Evolutionary conservation across 352 stramenopile species (phyloP), one percentile per base, ranked within the genome.

Genomic region (Globisporangium canariense): DNA sequence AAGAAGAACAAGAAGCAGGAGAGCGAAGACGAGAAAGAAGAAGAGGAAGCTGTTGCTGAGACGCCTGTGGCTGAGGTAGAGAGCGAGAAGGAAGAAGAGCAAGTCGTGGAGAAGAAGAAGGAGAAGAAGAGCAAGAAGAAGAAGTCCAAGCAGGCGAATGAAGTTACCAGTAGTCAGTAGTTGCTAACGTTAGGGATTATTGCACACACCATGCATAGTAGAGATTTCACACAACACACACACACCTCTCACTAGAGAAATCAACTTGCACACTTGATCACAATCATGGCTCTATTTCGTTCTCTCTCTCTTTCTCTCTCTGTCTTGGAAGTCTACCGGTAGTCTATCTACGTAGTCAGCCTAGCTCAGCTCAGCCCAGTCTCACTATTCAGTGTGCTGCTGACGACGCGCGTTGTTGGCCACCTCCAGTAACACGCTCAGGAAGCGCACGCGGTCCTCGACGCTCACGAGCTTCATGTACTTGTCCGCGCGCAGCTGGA

Each of bases 381-480:
- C 14, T 40, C 45, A n/a, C 30, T 56, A 22, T 30, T 28, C 16
- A 18, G 41, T 14, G 52, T 58, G 62, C 40, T 45, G 57, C 20
- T 64, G 45, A 6, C 50, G 57, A 3, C 59, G 64, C 7, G 64
- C 69, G 34, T 75, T 77, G 47, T 69, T 85, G 20, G 80, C 83
- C 18, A 92, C 78, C 64, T 92, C 83, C 60, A 92, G 74, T 46
- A 88, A 56, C 73, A 87, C 87, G 40, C 78, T 88, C 56, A 92
- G 60, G 60, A 90, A 76, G 62, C 82, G 71, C 36, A 76, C 69
- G 25, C 83, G 78, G 40, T 85, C 73, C 16, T 89, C 76, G 13
- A 77, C 56, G 22, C 68, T 79, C 11, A 66, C 53, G 4, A 91
- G 69, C n/a, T 81, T 51, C 66, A 81, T 66, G 54, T 90, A 90